These are phyloP conservation scores for Lindgomyces ingoldianus DNA, from an alignment of 495 filamentous ascomycete genomes.

Conservation along the genomic window DNA sequence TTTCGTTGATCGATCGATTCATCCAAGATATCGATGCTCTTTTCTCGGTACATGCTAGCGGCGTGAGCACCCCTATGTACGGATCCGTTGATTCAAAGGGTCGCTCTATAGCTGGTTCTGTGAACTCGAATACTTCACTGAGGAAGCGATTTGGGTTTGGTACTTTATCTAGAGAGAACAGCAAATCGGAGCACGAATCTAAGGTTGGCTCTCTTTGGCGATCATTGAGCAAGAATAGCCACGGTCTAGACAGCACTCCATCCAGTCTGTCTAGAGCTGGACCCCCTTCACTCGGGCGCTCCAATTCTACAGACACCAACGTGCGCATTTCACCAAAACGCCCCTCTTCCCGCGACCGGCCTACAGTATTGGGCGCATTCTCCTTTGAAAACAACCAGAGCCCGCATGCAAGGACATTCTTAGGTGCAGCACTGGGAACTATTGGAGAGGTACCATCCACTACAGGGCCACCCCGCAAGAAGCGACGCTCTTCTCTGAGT, in stretches of 20 bases:
- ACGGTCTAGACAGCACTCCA: conserved; percentile 53
- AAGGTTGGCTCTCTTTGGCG: conserved; percentile 80
- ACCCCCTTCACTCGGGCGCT: conserved; percentile 61
- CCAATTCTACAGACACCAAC: conserved; percentile 80
- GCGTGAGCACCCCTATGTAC: conserved; percentile 44
- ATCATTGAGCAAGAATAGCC: conserved; percentile 81
- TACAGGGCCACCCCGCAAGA: conserved; percentile 61
- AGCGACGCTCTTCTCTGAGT: conserved; percentile 87
- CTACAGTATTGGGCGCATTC: conserved; percentile 62
- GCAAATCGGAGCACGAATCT: conserved; percentile 67
- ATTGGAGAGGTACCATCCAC: conserved; percentile 49
- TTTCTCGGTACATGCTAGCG: conserved; percentile 65
- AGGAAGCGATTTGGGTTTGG: conserved; percentile 81
- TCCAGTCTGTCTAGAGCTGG: conserved; percentile 60
- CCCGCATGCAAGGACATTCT: conserved; percentile 51
- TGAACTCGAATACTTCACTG: conserved; percentile 74
- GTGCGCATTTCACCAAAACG: conserved; percentile 50
- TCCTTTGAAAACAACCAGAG: conserved; percentile 44
- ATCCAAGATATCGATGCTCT: conserved; percentile 89
- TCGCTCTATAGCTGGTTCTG: conserved; percentile 55
- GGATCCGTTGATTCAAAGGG: conserved; percentile 51
- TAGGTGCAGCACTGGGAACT: conserved; percentile 46
- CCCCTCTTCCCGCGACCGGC: conserved; percentile 51
- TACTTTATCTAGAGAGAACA: conserved; percentile 72
- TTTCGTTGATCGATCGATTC: conserved; percentile 85